Base-by-base conservation (phyloP, 2,329 filamentous ascomycete genomes). In the Phialocephala sp. region DNA sequence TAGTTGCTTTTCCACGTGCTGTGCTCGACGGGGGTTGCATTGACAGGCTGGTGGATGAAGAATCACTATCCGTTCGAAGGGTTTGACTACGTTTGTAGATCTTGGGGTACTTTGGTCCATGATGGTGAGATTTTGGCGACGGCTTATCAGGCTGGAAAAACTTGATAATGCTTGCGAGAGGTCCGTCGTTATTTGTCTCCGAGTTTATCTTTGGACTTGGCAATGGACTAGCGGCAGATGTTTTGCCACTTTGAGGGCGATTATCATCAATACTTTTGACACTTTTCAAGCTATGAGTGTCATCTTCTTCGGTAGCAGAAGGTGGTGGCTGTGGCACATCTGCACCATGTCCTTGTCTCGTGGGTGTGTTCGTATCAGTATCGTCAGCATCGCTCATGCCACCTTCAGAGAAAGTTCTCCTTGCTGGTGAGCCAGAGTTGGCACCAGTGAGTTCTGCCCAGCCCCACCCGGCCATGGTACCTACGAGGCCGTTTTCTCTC, bases 381-480 rank as follows among this genome's bases (percentile, higher is more conserved):
- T 71, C 73, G 57, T 71, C 72, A 27, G 50, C 62, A 63, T 74
- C 71, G 65, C 70, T 73, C 27, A 54, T 35, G 14, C 57, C 60
- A 59, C 66, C 61, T 12, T 47, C 65, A 35, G 72, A 71, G 60
- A 71, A 74, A 1, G 67, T 67, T 18, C 67, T 67, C 39, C 69
- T 67, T 27, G 67, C 57, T 32, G 74, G 72, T 15, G 75, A 72
- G 22, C 69, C 69, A 11, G 74, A 74, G 62, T 87, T 91, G n/a
- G 89, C 80, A 20, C 88, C 88, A 0, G 92, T 97, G 64, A 99
- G 80, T 78, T 99, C 95, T 9, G 93, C 92, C 91, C 94, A 97
- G 2, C 95, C 94, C 84, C 94, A 97, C 63, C 92, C 92, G 36
- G 95, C 93, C 69, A 98, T 89, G 0, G 94, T 97, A 61, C 96